Evolutionary conservation across 2,329 filamentous ascomycete species (phyloP).

Genomic region (Didymella segeticola): DNA sequence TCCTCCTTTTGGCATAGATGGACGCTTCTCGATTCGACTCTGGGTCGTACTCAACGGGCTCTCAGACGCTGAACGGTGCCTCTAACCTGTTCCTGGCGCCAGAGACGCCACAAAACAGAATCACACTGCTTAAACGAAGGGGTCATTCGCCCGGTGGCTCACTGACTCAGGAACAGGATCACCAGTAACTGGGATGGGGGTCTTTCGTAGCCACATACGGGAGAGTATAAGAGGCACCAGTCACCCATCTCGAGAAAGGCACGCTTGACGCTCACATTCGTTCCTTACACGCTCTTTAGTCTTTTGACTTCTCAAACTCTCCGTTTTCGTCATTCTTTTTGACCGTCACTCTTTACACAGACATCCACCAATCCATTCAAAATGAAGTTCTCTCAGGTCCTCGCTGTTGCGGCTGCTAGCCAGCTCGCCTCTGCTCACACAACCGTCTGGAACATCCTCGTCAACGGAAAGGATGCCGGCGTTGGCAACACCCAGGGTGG

Average conservation of each 20-base stretch:
- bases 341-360: conserved; percentile 22
- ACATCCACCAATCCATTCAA: conserved; percentile 15
- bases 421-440: conserved; percentile 42
- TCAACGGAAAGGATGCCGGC: conserved; percentile 52
- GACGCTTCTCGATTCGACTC: neutral
- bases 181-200: conserved; percentile 30
- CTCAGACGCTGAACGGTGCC: conserved; percentile 25
- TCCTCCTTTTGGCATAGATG: conserved; percentile 2
- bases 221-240: conserved; percentile 31
- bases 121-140: conserved; percentile 23
- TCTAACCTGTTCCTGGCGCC: conserved; percentile 21
- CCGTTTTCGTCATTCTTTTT: conserved; percentile 17
- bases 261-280: conserved; percentile 43
- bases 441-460: conserved; percentile 47
- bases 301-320: conserved; percentile 24
- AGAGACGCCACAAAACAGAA: conserved; percentile 20
- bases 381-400: conserved; percentile 44
- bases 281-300: conserved; percentile 31
- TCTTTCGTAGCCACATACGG: conserved; percentile 4
- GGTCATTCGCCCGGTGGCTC: conserved; percentile 19
- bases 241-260: conserved; percentile 18
- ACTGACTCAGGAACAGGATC: conserved; percentile 21
- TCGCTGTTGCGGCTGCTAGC: conserved; percentile 38
- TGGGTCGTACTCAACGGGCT: conserved; percentile 16
- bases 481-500: conserved; percentile 47